Evolutionary conservation across 129 eudicot species (phyloP).

Genomic region (Kitagawia praeruptora): DNA sequence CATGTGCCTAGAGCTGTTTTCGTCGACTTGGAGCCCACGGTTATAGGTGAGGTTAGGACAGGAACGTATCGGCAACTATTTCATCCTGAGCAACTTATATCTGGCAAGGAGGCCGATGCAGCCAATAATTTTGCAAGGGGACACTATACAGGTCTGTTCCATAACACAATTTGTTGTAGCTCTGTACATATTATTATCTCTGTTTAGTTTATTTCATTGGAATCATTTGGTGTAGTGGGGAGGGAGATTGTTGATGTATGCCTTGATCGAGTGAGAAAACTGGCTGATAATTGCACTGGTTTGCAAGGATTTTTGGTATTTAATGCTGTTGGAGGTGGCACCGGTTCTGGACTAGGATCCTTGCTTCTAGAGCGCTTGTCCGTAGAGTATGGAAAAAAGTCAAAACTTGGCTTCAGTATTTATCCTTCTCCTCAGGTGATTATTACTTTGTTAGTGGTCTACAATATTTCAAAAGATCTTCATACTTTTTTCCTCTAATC

Average conservation of each 20-base stretch:
- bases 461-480: not conserved
- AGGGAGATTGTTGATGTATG: conserved; percentile 60
- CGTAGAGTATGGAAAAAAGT: conserved; percentile 70
- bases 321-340: conserved; percentile 84
- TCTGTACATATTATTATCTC: not conserved
- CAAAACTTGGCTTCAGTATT: conserved; percentile 69
- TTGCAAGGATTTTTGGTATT: conserved; percentile 82
- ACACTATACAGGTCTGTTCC: conserved; percentile 40
- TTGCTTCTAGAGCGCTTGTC: conserved; percentile 63
- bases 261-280: conserved; percentile 75
- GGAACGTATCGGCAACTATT: conserved; percentile 58
- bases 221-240: conserved; percentile 48
- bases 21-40: conserved; percentile 59
- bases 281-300: conserved; percentile 79
- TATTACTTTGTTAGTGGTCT: not conserved
- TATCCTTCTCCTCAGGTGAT: conserved; percentile 81
- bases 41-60: conserved; percentile 56
- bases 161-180: not conserved
- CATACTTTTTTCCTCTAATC: not conserved
- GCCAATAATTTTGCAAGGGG: conserved; percentile 74
- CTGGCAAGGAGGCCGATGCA: conserved; percentile 78
- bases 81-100: conserved; percentile 70
- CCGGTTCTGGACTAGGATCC: conserved; percentile 47
- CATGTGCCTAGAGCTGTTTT: conserved; percentile 64
- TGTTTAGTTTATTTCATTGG: not conserved